Base-by-base conservation (phyloP, 1,284 basidiomycete genomes). In the Marasmius fiardii region DNA sequence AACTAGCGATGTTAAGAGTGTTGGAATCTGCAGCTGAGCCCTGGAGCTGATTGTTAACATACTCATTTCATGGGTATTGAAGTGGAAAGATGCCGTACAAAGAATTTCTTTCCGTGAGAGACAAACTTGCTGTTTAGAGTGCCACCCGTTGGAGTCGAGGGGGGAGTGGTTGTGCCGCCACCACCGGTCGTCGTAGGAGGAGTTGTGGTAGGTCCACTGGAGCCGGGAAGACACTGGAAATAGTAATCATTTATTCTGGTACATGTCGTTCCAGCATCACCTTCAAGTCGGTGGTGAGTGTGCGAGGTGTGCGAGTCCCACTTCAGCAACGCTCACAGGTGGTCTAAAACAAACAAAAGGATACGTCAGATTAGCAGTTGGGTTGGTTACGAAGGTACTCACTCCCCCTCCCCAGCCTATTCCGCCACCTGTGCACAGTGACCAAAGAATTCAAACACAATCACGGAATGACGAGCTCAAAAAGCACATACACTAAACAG, bases 31-130 rank as follows among this genome's bases (percentile, higher is more conserved):
- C 67, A 28, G 61, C 63, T 18, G 69, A 64, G 18, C 66, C 70
- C 68, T 70, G 54, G 4, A 14, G 12, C 18, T 21, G 44, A 24
- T 23, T 35, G 2, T 4, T 35, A 21, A 23, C 10, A 3, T 5
- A 20, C 12, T 10, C 11, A n/a, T 2, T 8, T 23, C 14, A 24
- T 31, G 51, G 28, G 28, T 41, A 6, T 10, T 28, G 0, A 16
- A 6, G 2, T 20, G 44, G 4, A 23, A 41, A 3, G 18, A 24
- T 4, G 14, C 41, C 54, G 28, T 58, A 67, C 67, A 63, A 64
- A 71, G 64, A 69, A 70, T 43, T 66, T 65, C 61, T 70, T 71
- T 43, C 68, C 66, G 49, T 71, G 65, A 45, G 61, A 59, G 12
- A 62, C 61, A n/a, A 70, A 68, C 33, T 68, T 67, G 11, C 54